Base-by-base conservation (phyloP, 495 filamentous ascomycete genomes). In the Hypomontagnella monticulosa region DNA sequence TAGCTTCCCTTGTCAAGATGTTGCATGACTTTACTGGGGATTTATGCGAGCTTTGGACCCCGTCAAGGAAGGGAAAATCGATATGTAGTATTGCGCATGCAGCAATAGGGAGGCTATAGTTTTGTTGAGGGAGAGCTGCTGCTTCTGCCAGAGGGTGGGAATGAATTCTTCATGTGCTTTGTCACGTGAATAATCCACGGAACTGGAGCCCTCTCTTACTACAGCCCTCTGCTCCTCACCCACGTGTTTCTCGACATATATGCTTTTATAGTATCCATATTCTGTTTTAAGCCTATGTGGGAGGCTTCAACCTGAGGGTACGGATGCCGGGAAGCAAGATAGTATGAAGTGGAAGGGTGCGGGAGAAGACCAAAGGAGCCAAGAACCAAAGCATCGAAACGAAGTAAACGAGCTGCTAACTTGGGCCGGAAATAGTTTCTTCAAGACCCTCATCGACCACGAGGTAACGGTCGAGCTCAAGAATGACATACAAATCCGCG, bases 361-460 rank as follows among this genome's bases (percentile, higher is more conserved):
- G 18, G 14, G 33, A 52, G 12, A 36, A 23, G 18, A 23, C 4
- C 23, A 10, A 34, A 23, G 30, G 42, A 15, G 1, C 1, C 16
- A 33, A 11, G n/a, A 20, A 40, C 33, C 15, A 20, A 36, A 14
- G 44, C 20, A 44, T 23, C 10, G 20, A 14, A n/a, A 30, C 4
- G 33, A 32, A 11, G 30, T 47, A 23, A 65, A 44, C 11, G 32
- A 40, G 23, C 38, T 3, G 40, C 50, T 61, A 46, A 58, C 68
- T 3, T 38, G 16, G 10, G 23, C 14, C 37, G 16, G 37, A 32
- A 33, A 18, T 69, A 97, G 96, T 80, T 99, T 98, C 86, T 99
- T 99, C 88, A 98, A 98, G 79, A 98, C 95, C 56, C 91, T 98
- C 69, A 95, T 97, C 74, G 95, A 97, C 84, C 92, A 97, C 75